phyloP scores from a whole-genome alignment of 2,329 filamentous ascomycete species.

The Cordyceps militaris region DNA sequence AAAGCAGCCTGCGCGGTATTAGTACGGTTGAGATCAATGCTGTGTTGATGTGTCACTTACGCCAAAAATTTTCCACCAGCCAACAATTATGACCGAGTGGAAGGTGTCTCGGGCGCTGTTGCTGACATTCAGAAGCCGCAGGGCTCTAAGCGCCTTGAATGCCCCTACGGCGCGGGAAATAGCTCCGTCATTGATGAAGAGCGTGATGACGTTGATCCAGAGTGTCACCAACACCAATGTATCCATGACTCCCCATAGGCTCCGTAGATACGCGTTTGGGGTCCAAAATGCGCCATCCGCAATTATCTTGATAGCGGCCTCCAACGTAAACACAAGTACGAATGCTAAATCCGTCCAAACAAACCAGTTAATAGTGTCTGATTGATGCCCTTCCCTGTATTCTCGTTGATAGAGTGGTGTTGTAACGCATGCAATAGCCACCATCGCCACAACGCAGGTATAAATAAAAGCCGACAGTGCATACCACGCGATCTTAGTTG shows the following conservation, averaged over 20 bases:
- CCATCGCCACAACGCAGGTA: conserved; percentile 91
- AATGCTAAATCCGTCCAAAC: conserved; percentile 91
- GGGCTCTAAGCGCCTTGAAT: conserved; percentile 90
- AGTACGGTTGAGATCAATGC: conserved; percentile 15
- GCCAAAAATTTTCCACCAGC: conserved; percentile 88
- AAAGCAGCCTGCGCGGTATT: conserved; percentile 59
- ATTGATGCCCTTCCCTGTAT: conserved; percentile 59
- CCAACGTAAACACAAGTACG: conserved; percentile 74
- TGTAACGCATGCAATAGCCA: conserved; percentile 88
- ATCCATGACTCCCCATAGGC: conserved; percentile 95
- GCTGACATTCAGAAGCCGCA: conserved; percentile 89
- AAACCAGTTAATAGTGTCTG: conserved; percentile 76
- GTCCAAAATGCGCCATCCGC: conserved; percentile 96
- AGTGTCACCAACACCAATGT: conserved; percentile 84
- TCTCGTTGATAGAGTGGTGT: conserved; percentile 90
- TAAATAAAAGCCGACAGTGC: conserved; percentile 91
- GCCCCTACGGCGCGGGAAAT: conserved; percentile 89
- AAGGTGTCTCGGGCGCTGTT: conserved; percentile 94
- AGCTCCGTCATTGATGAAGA: conserved; percentile 72
- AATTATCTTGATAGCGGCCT: conserved; percentile 85
- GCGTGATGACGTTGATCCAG: conserved; percentile 88
- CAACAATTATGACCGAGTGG: conserved; percentile 89
- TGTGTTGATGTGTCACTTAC: conserved; percentile 36
- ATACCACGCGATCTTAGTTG: conserved; percentile 88
- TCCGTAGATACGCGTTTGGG: conserved; percentile 92